phyloP scores from a whole-genome alignment of 2,329 filamentous ascomycete species.

The Penicillium sp. region DNA sequence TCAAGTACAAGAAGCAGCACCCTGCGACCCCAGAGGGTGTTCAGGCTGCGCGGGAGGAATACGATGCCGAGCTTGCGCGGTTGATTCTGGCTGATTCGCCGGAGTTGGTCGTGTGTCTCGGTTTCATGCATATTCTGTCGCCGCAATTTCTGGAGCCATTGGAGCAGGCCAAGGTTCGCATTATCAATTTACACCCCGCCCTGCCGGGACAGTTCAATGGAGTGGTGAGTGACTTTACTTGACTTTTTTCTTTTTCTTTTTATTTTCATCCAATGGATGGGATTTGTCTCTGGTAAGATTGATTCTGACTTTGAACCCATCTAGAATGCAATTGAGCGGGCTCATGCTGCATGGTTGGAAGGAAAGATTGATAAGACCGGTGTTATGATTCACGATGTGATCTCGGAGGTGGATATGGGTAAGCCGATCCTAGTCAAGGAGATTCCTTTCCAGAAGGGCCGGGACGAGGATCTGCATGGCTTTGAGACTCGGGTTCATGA shows the following conservation, averaged over 20 bases:
- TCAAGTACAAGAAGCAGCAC: constrained; percentile 74
- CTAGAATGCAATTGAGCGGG: constrained; percentile 72
- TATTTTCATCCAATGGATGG: background rate
- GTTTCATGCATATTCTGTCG: constrained; percentile 86
- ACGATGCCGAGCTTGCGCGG: constrained; percentile 75
- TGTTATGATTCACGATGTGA: constrained; percentile 88
- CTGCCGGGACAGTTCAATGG: constrained; percentile 77
- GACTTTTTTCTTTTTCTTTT: no score
- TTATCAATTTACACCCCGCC: constrained; percentile 84
- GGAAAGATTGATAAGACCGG: constrained; percentile 72
- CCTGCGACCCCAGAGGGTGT: constrained; percentile 56
- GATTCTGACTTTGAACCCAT: constrained; percentile 4
- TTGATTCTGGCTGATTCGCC: constrained; percentile 69
- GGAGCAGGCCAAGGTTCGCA: constrained; percentile 62
- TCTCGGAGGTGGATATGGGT: constrained; percentile 78
- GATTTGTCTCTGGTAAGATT: background rate
- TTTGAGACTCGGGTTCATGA: constrained; percentile 75
- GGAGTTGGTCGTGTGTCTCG: constrained; percentile 77
- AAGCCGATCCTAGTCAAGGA: constrained; percentile 72
- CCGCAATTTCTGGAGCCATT: constrained; percentile 71
- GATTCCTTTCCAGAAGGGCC: constrained; percentile 64
- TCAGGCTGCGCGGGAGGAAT: constrained; percentile 63
- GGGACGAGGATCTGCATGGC: constrained; percentile 66
- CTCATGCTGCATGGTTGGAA: constrained; percentile 72
- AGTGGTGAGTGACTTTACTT: constrained; percentile 52